Evolutionary conservation across 164 flowering plant species (phyloP).

Genomic region (Magnolia changhungtana): DNA sequence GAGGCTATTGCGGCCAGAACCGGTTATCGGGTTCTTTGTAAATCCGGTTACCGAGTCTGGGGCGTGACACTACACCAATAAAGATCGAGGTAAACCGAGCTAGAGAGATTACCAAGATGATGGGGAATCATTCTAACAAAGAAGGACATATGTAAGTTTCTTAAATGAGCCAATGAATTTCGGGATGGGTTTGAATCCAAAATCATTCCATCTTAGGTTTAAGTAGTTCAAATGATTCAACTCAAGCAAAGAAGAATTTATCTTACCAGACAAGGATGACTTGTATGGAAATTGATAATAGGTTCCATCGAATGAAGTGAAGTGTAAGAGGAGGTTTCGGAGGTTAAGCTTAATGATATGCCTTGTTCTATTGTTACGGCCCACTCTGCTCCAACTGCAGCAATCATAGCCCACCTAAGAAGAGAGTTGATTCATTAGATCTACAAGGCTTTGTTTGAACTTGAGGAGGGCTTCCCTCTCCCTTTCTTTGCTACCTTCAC

Average conservation of each 20-base stretch:
- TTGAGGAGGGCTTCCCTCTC: slow-evolving; percentile 5
- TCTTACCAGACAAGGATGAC: not conserved
- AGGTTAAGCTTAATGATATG: slow-evolving; percentile 3
- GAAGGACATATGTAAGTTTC: not conserved
- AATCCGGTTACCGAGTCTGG: too few species aligned
- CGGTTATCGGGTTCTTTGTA: too few species aligned
- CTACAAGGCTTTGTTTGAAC: not conserved
- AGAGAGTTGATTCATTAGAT: not conserved
- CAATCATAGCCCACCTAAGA: slow-evolving; percentile 7
- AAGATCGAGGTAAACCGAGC: not conserved
- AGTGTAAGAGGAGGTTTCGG: too few species aligned
- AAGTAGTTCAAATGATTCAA: not conserved
- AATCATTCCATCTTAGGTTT: not conserved
- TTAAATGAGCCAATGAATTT: not conserved
- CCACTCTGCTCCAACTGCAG: slow-evolving; percentile 5
- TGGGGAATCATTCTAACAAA: slow-evolving; percentile 12
- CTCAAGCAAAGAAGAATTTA: slow-evolving; percentile 3
- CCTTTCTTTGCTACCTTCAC: not conserved
- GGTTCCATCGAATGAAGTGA: too few species aligned
- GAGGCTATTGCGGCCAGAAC: too few species aligned
- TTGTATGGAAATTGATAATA: not conserved
- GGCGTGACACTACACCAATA: not conserved
- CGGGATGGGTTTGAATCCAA: not conserved
- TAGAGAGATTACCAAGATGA: slow-evolving; percentile 15
- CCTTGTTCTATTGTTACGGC: slow-evolving; percentile 1